Evolutionary conservation across 148 eudicot genomes (phyloP).

Genomic region (Cornus kousa): DNA sequence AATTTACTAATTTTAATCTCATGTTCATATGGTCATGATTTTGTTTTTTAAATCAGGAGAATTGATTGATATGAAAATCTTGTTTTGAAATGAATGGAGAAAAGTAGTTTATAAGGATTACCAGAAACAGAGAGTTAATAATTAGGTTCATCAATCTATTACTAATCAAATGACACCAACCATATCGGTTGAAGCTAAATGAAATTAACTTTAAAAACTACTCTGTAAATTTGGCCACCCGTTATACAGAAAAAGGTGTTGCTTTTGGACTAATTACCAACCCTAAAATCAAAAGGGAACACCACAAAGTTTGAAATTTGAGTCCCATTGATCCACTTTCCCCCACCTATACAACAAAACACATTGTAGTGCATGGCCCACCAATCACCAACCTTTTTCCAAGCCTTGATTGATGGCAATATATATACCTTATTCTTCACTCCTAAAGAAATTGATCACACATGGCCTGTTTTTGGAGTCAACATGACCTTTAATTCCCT

Average conservation of each 20-base stretch:
- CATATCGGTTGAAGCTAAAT: not conserved
- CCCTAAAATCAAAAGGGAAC: not conserved
- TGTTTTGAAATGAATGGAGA: not conserved
- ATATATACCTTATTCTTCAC: slow-evolving; percentile 10
- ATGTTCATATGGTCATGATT: not conserved
- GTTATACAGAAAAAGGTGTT: not conserved
- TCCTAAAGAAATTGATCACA: slow-evolving; percentile 12
- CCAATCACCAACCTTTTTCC: not conserved
- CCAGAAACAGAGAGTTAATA: not conserved
- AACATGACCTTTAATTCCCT: not conserved
- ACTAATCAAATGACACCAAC: not conserved
- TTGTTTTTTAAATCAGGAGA: not conserved
- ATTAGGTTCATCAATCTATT: not conserved
- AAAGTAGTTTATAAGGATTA: not conserved
- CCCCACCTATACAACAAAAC: not conserved
- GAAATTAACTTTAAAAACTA: not conserved
- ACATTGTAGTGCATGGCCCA: slow-evolving; percentile 20
- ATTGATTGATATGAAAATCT: not conserved
- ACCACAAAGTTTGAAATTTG: not conserved
- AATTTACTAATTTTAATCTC: not conserved
- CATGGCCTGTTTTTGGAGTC: not conserved
- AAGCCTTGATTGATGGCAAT: slow-evolving; percentile 33
- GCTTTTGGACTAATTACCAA: slow-evolving; percentile 6
- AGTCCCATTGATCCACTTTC: not conserved
- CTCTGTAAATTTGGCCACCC: slow-evolving; percentile 11